phyloP scores from a whole-genome alignment of 2,329 filamentous ascomycete species.

The Atkinsonella hypoxylon region DNA sequence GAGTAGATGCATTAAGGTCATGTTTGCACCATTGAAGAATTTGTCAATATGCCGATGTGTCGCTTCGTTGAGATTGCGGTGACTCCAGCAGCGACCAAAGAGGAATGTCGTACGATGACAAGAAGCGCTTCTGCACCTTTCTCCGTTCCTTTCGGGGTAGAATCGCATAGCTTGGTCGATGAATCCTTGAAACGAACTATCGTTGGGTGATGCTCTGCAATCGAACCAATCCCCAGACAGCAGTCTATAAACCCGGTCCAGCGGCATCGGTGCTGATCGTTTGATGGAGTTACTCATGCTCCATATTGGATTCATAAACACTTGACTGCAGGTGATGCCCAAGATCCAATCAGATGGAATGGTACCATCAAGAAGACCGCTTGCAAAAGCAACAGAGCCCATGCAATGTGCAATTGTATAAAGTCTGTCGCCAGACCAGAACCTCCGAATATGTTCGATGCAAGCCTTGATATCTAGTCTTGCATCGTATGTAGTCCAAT shows the following conservation, averaged over 20 bases:
- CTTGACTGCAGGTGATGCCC: slow-evolving; percentile 47
- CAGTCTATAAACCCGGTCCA: slow-evolving; percentile 36
- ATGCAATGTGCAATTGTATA: slow-evolving; percentile 53
- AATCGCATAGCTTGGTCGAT: slow-evolving; percentile 47
- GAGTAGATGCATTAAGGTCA: slow-evolving; percentile 43
- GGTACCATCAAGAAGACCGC: slow-evolving; percentile 49
- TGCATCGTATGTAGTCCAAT: slow-evolving; percentile 48
- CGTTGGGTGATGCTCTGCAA: slow-evolving; percentile 33
- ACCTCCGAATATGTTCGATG: slow-evolving; percentile 37
- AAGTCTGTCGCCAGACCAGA: slow-evolving; percentile 25
- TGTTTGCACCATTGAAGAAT: slow-evolving; percentile 51
- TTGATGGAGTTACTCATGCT: slow-evolving; percentile 44
- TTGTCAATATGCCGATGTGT: slow-evolving; percentile 50
- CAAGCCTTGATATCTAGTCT: slow-evolving; percentile 47
- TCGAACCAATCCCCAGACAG: slow-evolving; percentile 43
- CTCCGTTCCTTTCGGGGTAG: slow-evolving; percentile 39
- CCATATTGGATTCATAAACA: slow-evolving; percentile 53
- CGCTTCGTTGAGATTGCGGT: slow-evolving; percentile 51
- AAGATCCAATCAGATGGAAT: slow-evolving; percentile 44
- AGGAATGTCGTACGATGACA: slow-evolving; percentile 50
- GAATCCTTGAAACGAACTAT: slow-evolving; percentile 32
- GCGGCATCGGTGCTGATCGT: slow-evolving; percentile 33
- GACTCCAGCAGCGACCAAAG: slow-evolving; percentile 52
- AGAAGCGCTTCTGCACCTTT: slow-evolving; percentile 48
- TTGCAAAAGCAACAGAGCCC: slow-evolving; percentile 46